A percentile compares a stretch with the other conserved stretches of the same genome.
Evolutionary conservation across 2,329 filamentous ascomycete genomes (phyloP).

Genomic region (Talaromyces islandicus): DNA sequence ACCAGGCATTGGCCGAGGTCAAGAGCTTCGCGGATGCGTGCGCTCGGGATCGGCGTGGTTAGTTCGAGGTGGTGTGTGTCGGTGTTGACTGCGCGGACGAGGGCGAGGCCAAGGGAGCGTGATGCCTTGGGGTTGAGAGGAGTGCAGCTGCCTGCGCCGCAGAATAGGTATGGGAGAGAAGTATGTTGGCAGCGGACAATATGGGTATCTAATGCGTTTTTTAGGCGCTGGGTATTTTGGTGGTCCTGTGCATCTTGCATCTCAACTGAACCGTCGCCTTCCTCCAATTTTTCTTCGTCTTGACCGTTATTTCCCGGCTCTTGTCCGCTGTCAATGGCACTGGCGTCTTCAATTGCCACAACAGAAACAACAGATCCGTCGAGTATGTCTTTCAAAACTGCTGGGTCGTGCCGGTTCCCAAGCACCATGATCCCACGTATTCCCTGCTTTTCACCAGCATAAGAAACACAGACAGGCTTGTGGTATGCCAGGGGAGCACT

Average conservation of each 20-base stretch:
- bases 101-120: conserved; percentile 45
- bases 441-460: conserved; percentile 38
- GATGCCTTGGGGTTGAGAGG: conserved; percentile 44
- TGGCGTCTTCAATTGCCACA: conserved; percentile 40
- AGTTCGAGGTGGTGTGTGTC: conserved; percentile 37
- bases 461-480: conserved; percentile 46
- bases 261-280: conserved; percentile 12
- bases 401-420: conserved; percentile 43
- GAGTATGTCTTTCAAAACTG: conserved; percentile 45
- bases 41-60: conserved; percentile 42
- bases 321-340: conserved; percentile 20
- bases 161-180: conserved; percentile 47
- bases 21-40: conserved; percentile 23
- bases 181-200: conserved; percentile 38
- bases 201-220: conserved; percentile 11
- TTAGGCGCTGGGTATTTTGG: neutral
- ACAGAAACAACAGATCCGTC: conserved; percentile 52
- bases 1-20: conserved; percentile 37
- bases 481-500: conserved; percentile 39
- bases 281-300: neutral
- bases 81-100: conserved; percentile 38
- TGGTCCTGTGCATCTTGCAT: conserved; percentile 7
- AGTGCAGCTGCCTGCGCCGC: conserved; percentile 34
- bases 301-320: conserved; percentile 6
- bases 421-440: conserved; percentile 49